These are phyloP conservation scores for Diversispora eburnea DNA, from an alignment of 192 early-diverging fungal genomes.

Conservation along the genomic window DNA sequence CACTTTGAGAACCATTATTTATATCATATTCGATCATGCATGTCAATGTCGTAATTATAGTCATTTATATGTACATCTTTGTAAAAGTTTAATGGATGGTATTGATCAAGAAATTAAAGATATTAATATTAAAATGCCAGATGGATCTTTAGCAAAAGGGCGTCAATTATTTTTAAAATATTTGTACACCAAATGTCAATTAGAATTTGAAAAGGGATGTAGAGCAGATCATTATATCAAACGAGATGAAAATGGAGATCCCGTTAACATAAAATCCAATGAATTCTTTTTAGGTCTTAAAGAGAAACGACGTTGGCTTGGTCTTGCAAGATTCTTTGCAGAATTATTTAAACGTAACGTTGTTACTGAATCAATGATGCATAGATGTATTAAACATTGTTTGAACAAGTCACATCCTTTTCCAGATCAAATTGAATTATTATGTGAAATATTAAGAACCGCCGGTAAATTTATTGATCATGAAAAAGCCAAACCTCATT, in stretches of 20 bases:
- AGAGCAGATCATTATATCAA: not conserved
- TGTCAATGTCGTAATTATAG: not conserved
- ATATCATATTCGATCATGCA: not conserved
- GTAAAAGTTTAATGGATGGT: not conserved
- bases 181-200: not conserved
- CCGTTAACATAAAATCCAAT: not conserved
- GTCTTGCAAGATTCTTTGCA: not conserved
- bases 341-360: not conserved
- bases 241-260: not conserved
- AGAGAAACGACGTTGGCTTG: not conserved
- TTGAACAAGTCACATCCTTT: not conserved
- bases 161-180: not conserved
- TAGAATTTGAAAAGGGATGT: not conserved
- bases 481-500: not conserved
- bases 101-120: not conserved
- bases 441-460: not conserved
- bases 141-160: not conserved
- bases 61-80: not conserved
- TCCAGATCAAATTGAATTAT: not conserved
- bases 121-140: not conserved
- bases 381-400: not conserved
- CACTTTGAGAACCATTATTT: not conserved
- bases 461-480: not conserved
- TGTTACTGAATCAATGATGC: not conserved
- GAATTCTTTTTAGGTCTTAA: not conserved